Conservation (phyloP, 2,329 filamentous ascomycete genomes). For the Epichloe sibirici region DNA sequence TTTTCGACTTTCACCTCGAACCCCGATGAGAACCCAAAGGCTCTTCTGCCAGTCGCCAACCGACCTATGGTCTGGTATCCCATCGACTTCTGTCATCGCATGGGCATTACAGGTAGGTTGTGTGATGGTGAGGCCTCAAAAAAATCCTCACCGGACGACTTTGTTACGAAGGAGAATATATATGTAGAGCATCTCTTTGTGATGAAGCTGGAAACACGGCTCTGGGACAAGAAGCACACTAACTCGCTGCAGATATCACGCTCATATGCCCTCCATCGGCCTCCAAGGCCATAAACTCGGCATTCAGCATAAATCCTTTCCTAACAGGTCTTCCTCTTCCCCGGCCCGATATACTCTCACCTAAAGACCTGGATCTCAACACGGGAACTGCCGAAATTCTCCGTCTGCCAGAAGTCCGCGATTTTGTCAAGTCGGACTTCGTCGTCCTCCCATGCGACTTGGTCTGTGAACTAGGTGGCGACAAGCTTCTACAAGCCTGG, state of each 20-base stretch:
- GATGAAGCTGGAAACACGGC: too few relatives aligned
- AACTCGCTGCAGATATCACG: conserved; percentile 39
- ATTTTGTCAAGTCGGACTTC: conserved; percentile 74
- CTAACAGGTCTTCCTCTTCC: conserved; percentile 62
- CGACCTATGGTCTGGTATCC: conserved; percentile 85
- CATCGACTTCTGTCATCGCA: conserved; percentile 73
- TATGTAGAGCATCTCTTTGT: neutral
- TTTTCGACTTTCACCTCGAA: conserved; percentile 75
- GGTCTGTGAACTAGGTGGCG: conserved; percentile 77
- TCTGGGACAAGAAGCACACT: neutral
- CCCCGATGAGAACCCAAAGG: conserved; percentile 70
- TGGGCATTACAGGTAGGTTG: conserved; percentile 58
- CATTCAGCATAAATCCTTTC: conserved; percentile 66
- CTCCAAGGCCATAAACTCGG: conserved; percentile 52
- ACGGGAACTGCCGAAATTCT: conserved; percentile 85
- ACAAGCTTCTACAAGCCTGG: conserved; percentile 79
- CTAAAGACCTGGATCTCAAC: conserved; percentile 63
- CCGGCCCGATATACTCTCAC: conserved; percentile 64
- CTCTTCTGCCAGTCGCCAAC: conserved; percentile 71
- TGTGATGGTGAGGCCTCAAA: too few relatives aligned
- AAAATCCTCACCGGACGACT: too few relatives aligned
- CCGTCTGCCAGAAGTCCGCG: conserved; percentile 68
- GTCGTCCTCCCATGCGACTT: conserved; percentile 86
- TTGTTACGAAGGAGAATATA: neutral
- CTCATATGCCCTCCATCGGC: conserved; percentile 54